Percentiles rank a stretch among this genome's conserved stretches.
Conservation (phyloP, 495 filamentous ascomycete species). For the Ascodesmis nigricans region DNA sequence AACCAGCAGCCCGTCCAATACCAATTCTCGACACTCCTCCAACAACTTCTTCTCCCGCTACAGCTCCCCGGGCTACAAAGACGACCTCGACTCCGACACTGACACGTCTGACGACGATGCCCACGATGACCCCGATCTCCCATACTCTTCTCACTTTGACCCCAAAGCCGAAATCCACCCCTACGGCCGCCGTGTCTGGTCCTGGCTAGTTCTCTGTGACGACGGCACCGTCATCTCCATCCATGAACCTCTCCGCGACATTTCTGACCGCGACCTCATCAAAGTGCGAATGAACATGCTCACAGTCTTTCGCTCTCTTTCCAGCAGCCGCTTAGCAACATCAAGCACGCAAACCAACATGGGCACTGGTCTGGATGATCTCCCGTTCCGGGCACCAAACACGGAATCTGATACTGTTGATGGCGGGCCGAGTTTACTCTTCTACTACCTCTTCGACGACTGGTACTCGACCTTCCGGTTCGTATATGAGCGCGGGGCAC, state of each 20-base stretch:
- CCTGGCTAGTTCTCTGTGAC: conserved; percentile 62
- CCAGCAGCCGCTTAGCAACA: conserved; percentile 20
- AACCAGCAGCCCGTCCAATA: too few relatives aligned
- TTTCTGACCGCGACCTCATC: conserved; percentile 24
- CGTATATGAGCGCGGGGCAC: conserved; percentile 36
- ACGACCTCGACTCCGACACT: conserved; percentile 6
- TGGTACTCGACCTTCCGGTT: conserved; percentile 50
- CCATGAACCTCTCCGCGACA: conserved; percentile 42
- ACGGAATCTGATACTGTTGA: conserved; percentile 14
- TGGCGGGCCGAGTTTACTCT: conserved; percentile 42
- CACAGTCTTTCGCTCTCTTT: conserved; percentile 51
- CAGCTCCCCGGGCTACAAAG: too few relatives aligned
- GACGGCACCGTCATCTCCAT: conserved; percentile 64
- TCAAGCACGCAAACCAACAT: conserved; percentile 5
- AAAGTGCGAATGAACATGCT: conserved; percentile 44
- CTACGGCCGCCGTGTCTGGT: conserved; percentile 44
- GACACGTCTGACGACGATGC: conserved; percentile 12
- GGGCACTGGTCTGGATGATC: conserved; percentile 15
- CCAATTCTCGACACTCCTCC: too few relatives aligned
- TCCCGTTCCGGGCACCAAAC: conserved; percentile 21
- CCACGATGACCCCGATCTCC: conserved; percentile 12
- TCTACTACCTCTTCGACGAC: conserved; percentile 78
- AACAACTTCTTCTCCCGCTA: too few relatives aligned
- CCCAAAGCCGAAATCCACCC: too few relatives aligned
- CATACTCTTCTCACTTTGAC: too few relatives aligned